Base-by-base conservation (phyloP, 306 rosid species). In the Corylus americana region DNA sequence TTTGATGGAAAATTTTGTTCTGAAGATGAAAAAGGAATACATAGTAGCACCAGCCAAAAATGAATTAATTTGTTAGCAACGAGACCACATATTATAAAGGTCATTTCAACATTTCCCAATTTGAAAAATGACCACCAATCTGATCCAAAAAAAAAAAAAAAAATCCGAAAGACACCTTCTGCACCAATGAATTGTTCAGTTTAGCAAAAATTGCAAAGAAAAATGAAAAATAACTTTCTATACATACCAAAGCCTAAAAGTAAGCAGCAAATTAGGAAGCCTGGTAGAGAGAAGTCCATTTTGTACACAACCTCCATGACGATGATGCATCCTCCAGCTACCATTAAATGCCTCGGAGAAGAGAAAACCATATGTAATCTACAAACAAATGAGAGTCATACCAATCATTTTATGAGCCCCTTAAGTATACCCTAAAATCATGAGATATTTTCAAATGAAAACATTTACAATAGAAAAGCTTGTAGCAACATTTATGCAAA, bases 281-380 rank as follows among this genome's bases (percentile, higher is more conserved):
- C 99, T 3, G 74, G 61, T 63, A 93, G 91, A 77, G 99, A 93
- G 83, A 93, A 93, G 85, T 96, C 96, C 98, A 91, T 89, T 73
- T 86, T 86, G 91, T 90, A 93, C 73, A 83, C 88, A 49, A 85
- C 78, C 91, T 96, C 99, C 94, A 93, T 86, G 58, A 87, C 70
- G 55, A 96, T 89, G 83, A 90, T 91, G 90, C 97, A 89, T 73
- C 92, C 97, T 77, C 93, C 91, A 81, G 98, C 97, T n/a, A 71
- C 97, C 90, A 90, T 84, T 78, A 96, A 86, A 90, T 96, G 99
- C 79, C 96, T 91, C 47, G 99, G 98, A 35, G 99, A 93, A 76
- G 98, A 93, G 85, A 96, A 93, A 83, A 96, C 98, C 98, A 91
- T 85, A 89, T 93, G 99, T 83, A 96, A 89, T 79, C 99, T 96